Evolutionary conservation across 2,329 filamentous ascomycete genomes (phyloP), one percentile per base, ranked within the genome.

Genomic region (Curvularia spicifera): DNA sequence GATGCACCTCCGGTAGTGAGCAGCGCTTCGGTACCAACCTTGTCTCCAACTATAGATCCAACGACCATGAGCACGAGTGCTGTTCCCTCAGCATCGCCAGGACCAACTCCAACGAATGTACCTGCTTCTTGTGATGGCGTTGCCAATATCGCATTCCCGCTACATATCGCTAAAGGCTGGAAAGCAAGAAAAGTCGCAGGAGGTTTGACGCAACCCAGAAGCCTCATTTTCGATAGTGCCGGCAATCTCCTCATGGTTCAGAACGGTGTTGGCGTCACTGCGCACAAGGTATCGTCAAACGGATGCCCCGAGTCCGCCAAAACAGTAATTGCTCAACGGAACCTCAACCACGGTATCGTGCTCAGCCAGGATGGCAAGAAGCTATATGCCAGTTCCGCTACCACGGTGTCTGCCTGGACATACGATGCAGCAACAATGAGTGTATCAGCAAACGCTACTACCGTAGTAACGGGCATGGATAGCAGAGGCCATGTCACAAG

Each of bases 181-280:
- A 31, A 31, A 31, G 29, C 29, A 31, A 31, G 3, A 31, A 31
- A 31, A 31, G 29, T 31, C 10, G 7, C 29, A 31, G 29, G 29
- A 12, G 29, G 10, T 31, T 12, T 31, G 9, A 31, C 29, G 4
- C 69, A 72, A 43, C 79, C 79, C 15, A 72, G 79, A 29, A 74
- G 76, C 2, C 69, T 81, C 12, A 56, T 69, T 6, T 75, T 80
- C 49, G 79, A 81, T 55, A 65, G 57, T 7, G 67, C 67, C 4
- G 79, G 78, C 0, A 76, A 79, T 57, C 67, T 81, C 5, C 70
- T 81, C 3, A 67, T 81, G 7, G 68, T 80, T 2, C 74, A 80
- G 57, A 70, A 72, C 40, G 73, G 75, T 10, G 51, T 67, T 22
- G 79, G 79, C 1, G 74, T 81, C 22, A 74, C 69, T 24, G 76